Evolutionary conservation across 805 yeast genomes (phyloP).

Genomic region (Komagataella ulmi): DNA sequence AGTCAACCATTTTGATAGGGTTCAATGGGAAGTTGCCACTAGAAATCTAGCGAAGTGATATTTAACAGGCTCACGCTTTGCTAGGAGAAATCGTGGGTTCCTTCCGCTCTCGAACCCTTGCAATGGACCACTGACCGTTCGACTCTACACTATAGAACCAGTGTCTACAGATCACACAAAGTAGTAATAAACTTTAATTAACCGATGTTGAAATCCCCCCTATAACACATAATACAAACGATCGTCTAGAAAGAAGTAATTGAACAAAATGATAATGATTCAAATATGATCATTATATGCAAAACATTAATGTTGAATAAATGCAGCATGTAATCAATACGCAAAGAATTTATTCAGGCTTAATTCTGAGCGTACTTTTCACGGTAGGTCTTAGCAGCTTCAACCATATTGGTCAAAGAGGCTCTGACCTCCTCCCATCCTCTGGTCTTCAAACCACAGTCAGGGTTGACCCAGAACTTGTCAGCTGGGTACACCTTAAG

Average conservation of each 20-base stretch:
- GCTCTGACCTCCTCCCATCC: slow-evolving; percentile 97
- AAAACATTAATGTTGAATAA: slow-evolving; percentile 25
- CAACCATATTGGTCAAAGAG: slow-evolving; percentile 96
- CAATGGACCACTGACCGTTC: neutral
- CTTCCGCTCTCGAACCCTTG: neutral
- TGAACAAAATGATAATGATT: slow-evolving; percentile 1
- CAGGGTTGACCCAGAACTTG: slow-evolving; percentile 99
- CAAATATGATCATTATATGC: slow-evolving; percentile 6
- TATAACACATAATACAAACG: slow-evolving; percentile 8
- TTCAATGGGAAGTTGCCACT: neutral
- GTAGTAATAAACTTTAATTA: slow-evolving; percentile 1
- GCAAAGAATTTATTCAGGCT: slow-evolving; percentile 4
- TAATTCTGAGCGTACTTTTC: slow-evolving; percentile 19
- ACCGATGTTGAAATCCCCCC: slow-evolving; percentile 34
- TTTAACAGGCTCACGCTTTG: neutral
- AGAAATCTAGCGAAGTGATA: neutral
- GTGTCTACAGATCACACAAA: neutral
- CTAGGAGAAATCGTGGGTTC: neutral
- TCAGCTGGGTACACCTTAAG: slow-evolving; percentile 95
- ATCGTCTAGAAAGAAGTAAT: slow-evolving; percentile 5
- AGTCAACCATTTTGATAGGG: neutral
- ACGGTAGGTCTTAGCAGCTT: slow-evolving; percentile 95
- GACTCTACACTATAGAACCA: neutral
- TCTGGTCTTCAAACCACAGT: slow-evolving; percentile 99
- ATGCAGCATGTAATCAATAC: slow-evolving; percentile 10